These are phyloP conservation scores for Boletus pseudopeckii DNA, from an alignment of 768 basidiomycete genomes.

Conservation along the genomic window DNA sequence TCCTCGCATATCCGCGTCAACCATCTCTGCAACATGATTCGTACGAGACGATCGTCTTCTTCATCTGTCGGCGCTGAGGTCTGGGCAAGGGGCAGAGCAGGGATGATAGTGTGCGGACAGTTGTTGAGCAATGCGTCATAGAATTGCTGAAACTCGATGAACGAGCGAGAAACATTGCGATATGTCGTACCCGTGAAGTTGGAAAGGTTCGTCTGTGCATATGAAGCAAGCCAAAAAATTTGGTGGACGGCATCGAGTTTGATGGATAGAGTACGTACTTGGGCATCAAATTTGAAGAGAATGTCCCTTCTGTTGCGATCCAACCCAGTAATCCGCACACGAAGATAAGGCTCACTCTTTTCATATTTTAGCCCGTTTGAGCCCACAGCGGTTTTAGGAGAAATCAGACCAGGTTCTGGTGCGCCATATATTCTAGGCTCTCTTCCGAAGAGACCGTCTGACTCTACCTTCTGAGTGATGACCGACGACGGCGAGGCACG, in stretches of 20 bases:
- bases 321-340: constrained; percentile 84
- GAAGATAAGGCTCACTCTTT: constrained; percentile 77
- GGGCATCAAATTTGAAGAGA: constrained; percentile 90
- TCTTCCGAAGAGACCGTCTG: constrained; percentile 65
- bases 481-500: constrained; percentile 52
- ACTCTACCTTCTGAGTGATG: constrained; percentile 48
- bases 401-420: constrained; percentile 79
- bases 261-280: constrained; percentile 47
- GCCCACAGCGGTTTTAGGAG: constrained; percentile 60
- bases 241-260: not conserved
- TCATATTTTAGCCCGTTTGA: constrained; percentile 73
- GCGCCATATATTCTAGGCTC: constrained; percentile 87
- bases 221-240: not conserved
- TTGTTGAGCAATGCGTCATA: constrained; percentile 85
- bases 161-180: constrained; percentile 92
- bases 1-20: constrained; percentile 91
- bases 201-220: constrained; percentile 79
- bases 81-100: constrained; percentile 92
- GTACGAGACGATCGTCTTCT: constrained; percentile 95
- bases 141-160: constrained; percentile 91
- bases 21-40: constrained; percentile 95
- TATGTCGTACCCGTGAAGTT: constrained; percentile 89
- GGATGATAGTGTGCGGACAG: constrained; percentile 95
- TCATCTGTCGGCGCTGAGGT: constrained; percentile 97
- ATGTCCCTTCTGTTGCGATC: constrained; percentile 96